These are phyloP conservation scores for Fusarium sp. DNA, from an alignment of 2,329 filamentous ascomycete species.

Conservation along the genomic window DNA sequence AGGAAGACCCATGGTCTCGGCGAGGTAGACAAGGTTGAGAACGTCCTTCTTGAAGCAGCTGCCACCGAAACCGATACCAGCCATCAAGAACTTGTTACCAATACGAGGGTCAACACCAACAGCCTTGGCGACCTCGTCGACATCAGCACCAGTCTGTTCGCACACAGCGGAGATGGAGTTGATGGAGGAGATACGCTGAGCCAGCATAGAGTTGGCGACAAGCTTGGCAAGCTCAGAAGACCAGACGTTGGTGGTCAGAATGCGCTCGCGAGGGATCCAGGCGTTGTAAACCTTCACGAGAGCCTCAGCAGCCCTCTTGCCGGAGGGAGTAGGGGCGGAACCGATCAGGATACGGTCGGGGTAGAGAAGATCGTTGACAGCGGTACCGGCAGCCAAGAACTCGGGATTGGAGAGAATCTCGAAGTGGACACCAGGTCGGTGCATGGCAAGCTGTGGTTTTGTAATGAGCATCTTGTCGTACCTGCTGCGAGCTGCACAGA, in stretches of 20 bases:
- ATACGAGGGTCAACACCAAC: slow-evolving; percentile 77
- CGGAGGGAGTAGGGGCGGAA: slow-evolving; percentile 67
- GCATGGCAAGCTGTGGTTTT: slow-evolving; percentile 59
- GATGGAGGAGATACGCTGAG: slow-evolving; percentile 82
- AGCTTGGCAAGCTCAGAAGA: slow-evolving; percentile 83
- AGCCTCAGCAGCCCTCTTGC: slow-evolving; percentile 68
- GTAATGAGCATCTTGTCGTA: slow-evolving; percentile 11
- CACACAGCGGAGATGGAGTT: slow-evolving; percentile 84
- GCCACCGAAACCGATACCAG: slow-evolving; percentile 80
- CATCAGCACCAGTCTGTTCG: slow-evolving; percentile 77
- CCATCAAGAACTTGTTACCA: slow-evolving; percentile 76
- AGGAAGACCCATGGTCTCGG: slow-evolving; percentile 72
- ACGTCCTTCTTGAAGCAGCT: slow-evolving; percentile 87
- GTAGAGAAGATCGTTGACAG: slow-evolving; percentile 73
- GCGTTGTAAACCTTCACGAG: slow-evolving; percentile 72
- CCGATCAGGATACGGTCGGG: slow-evolving; percentile 82
- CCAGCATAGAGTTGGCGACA: slow-evolving; percentile 81
- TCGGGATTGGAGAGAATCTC: slow-evolving; percentile 85
- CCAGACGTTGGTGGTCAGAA: slow-evolving; percentile 78
- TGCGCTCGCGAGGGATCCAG: slow-evolving; percentile 74
- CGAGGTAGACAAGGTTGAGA: slow-evolving; percentile 76
- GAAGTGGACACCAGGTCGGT: slow-evolving; percentile 71
- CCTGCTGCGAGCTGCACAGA: background rate
- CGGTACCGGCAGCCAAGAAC: slow-evolving; percentile 81
- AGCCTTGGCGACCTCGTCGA: slow-evolving; percentile 74